Conservation (phyloP, 2,329 filamentous ascomycete genomes). For the Colletotrichum sp. region DNA sequence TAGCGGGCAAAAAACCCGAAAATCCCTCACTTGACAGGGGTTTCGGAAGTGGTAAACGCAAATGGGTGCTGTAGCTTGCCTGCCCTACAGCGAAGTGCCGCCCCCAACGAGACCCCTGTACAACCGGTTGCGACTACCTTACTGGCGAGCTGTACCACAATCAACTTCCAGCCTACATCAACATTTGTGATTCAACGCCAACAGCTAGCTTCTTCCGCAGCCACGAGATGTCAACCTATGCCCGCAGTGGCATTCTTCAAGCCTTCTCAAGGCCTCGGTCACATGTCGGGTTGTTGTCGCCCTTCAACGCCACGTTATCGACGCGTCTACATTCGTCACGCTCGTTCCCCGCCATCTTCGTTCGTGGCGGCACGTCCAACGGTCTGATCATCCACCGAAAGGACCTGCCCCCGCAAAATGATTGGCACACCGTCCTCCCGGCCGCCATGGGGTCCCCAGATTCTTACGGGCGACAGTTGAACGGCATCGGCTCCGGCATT, state of each 20-base stretch:
- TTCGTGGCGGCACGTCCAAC: slow-evolving; percentile 28
- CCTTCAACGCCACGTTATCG: neutral
- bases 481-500: slow-evolving; percentile 19
- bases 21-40: too few species aligned
- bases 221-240: neutral
- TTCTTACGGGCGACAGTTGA: slow-evolving; percentile 18
- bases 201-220: neutral
- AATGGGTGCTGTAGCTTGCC: neutral
- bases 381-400: slow-evolving; percentile 35
- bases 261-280: neutral
- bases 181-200: neutral
- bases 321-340: neutral
- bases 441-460: slow-evolving; percentile 32
- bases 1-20: too few species aligned
- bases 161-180: neutral
- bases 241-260: neutral
- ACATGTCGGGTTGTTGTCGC: rapidly evolving
- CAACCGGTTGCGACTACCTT: neutral
- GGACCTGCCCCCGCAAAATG: slow-evolving; percentile 35
- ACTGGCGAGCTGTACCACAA: neutral
- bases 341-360: slow-evolving; percentile 43
- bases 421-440: slow-evolving; percentile 34
- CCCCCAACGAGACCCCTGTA: neutral
- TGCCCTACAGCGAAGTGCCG: neutral
- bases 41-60: too few species aligned